Evolutionary conservation across 345 rosid genomes (phyloP).

Genomic region (Kernera saxatilis): DNA sequence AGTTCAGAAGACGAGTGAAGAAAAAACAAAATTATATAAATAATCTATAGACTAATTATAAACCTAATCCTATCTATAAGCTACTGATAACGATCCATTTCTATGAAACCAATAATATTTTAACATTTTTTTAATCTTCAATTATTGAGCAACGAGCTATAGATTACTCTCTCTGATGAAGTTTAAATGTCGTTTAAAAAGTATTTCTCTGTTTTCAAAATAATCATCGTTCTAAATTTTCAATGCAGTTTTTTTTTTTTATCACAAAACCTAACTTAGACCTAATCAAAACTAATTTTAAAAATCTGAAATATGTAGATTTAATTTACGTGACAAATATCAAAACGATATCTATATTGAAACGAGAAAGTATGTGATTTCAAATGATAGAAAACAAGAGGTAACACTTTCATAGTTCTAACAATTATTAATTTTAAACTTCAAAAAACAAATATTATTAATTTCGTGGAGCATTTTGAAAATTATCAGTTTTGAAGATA

Average conservation of each 20-base stretch:
- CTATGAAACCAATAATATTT: not conserved
- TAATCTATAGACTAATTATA: conserved; percentile 13
- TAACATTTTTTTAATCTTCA: not conserved
- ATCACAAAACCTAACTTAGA: not conserved
- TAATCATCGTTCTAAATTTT: not conserved
- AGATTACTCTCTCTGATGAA: not conserved
- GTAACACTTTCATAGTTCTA: not conserved
- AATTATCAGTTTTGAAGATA: not conserved
- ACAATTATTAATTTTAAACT: no score
- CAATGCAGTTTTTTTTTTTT: not conserved
- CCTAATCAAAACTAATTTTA: not conserved
- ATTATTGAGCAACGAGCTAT: conserved; percentile 12
- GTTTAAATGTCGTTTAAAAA: not conserved
- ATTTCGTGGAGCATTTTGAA: no score
- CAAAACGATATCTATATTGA: not conserved
- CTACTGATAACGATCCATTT: conserved; percentile 17
- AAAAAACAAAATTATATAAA: not conserved
- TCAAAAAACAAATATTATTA: no score
- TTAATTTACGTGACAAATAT: not conserved
- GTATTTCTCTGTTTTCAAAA: not conserved
- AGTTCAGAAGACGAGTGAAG: conserved; percentile 15
- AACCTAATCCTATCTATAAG: conserved; percentile 19
- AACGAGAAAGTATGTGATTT: not conserved
- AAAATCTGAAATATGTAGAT: not conserved
- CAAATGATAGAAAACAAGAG: not conserved